Base-by-base conservation (phyloP, 176 grass and related monocot genomes). In the Carex littledalei region DNA sequence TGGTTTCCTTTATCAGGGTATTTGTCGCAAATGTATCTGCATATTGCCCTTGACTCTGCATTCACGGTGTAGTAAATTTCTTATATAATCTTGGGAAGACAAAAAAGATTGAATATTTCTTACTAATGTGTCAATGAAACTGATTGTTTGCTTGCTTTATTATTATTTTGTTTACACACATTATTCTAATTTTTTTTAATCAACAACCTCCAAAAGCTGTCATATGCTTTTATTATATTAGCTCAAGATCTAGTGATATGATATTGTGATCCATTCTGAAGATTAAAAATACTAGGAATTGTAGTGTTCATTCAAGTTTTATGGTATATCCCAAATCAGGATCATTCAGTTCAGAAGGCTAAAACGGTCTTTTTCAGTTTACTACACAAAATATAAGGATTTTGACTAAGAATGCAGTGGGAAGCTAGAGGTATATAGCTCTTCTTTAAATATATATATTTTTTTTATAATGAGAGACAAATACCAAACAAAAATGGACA, bases 1-100 rank as follows among this genome's bases (percentile, higher is more conserved):
- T 50, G 78, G 53, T 90, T 97, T 50, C 93, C 93, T 17, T 82
- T 69, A 54, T 92, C 88, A 0, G 88, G 47, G 53, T 92, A 98
- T 81, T 94, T 92, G 17, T 93, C 88, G 20, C 95, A 94, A 52
- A 98, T 85, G 78, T 93, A 98, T 65, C 91, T 89, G 88, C 95
- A 98, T 63, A 95, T 95, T 7, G 95, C 93, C 83, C 95, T 86
- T 7, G 95, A 98, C 59, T 95, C 95, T 97, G 84, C 79, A 87
- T 83, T 79, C 84, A 22, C 75, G 45, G 75, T 89, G 57, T 9
- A 45, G 63, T 11, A 78, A 41, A 85, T 45, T 54, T 32, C 49
- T 34, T 43, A 16, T 26, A 8, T 15, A 26, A 1, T 54, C 17
- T 70, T 74, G 39, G 58, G 58, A 65, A n/a, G 35, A 6, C 8